Evolutionary conservation across 169 alveolate species (phyloP), one percentile per base, ranked within the genome.

Genomic region (Babesia sp.): DNA sequence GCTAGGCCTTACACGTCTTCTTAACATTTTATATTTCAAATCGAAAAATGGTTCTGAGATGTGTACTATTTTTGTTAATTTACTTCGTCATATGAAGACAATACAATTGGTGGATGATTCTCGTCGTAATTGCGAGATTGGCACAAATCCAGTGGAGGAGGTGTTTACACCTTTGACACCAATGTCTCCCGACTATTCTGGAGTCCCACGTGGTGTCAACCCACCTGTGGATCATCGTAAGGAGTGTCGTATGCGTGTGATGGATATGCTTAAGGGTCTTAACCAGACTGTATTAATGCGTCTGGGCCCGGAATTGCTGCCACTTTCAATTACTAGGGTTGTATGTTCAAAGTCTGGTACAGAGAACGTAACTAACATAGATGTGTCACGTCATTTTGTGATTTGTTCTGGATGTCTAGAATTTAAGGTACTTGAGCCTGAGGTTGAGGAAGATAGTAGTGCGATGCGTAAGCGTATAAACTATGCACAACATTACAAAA

Each of bases 391-490:
- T 24, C 48, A 31, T 2, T 72, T n/a, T 26, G 83, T 31, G 1
- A 42, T 79, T 0, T 79, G 87, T 36, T 53, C 70, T 1, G 87
- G 77, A 16, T 79, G 87, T 42, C 34, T 79, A 45, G 87, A 79
- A 51, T 71, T 79, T 53, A 79, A 79, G 54, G 51, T 37, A 36
- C 29, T 64, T 50, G 74, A 64, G 31, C 59, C 28, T 12, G 29
- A 64, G 16, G 33, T 50, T 29, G 61, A 45, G 4, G 61, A 64
- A 24, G 54, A 42, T 1, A 22, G 5, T 46, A 26, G 41, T 48
- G 16, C 45, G 20, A 22, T 18, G 48, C 46, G 51, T 28, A 64
- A 64, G 61, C 59, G 74, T 8, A 50, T 46, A 0, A 33, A 33
- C 36, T 64, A 64, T 37, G 74, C 61, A 22, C 37, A 64, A 29